Percentiles rank a stretch among this genome's conserved stretches.
Evolutionary conservation across 208 protist genomes (phyloP).

Genomic region (Acanthamoeba healyi): DNA sequence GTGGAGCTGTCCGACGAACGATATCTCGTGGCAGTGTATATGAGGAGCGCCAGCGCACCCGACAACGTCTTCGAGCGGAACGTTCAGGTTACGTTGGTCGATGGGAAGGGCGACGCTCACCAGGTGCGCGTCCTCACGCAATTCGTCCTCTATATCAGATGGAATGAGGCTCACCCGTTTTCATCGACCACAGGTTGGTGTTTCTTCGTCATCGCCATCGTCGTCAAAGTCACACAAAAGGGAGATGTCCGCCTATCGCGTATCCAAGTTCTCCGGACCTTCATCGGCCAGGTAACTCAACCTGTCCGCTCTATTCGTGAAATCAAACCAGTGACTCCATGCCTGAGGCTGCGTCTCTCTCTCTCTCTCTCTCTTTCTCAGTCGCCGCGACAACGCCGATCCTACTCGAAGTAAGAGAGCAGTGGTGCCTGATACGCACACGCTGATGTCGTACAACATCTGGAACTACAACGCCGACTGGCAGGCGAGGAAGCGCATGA

Average conservation of each 20-base stretch:
- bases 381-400: too few species aligned
- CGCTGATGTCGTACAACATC: conserved; percentile 56
- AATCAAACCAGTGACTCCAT: neutral
- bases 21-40: conserved; percentile 19
- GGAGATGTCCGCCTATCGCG: neutral
- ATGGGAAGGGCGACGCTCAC: neutral
- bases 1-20: neutral
- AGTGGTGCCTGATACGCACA: too few species aligned
- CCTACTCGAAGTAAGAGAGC: too few species aligned
- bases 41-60: neutral
- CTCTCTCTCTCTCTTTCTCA: neutral
- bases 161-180: neutral
- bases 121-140: neutral
- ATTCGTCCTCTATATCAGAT: too few species aligned
- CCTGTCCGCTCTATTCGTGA: neutral
- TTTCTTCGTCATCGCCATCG: neutral
- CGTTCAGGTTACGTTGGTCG: neutral
- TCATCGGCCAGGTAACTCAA: neutral
- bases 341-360: neutral
- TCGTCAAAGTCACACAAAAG: neutral
- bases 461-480: conserved; percentile 71
- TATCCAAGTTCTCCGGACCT: neutral
- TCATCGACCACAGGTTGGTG: neutral
- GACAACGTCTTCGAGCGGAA: neutral
- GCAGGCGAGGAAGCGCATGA: conserved; percentile 4